These are phyloP conservation scores for Aspergillus asperescens DNA, from an alignment of 495 filamentous ascomycete species.

Conservation along the genomic window DNA sequence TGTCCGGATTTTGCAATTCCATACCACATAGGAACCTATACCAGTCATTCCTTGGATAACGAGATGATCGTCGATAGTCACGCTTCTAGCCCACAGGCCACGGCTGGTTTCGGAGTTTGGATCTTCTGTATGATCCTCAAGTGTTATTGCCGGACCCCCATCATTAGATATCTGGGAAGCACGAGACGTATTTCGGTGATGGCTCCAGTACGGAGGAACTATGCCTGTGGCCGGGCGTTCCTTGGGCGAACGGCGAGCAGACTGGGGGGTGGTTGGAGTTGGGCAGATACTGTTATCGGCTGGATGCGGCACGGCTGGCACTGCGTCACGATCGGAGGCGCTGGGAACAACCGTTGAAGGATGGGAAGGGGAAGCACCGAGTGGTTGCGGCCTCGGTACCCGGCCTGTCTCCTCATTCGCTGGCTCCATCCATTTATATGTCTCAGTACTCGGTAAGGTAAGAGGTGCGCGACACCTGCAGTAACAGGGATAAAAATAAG, in stretches of 20 bases:
- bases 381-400: slow-evolving; percentile 28
- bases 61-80: slow-evolving; percentile 61
- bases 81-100: slow-evolving; percentile 62
- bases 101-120: slow-evolving; percentile 52
- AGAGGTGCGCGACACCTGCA: slow-evolving; percentile 3
- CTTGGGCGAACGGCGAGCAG: slow-evolving; percentile 16
- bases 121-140: slow-evolving; percentile 69
- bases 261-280: slow-evolving; percentile 10
- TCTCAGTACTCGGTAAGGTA: slow-evolving; percentile 5
- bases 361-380: slow-evolving; percentile 24
- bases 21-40: slow-evolving; percentile 67
- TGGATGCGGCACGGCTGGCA: slow-evolving; percentile 6
- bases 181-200: slow-evolving; percentile 39
- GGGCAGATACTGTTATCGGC: background rate
- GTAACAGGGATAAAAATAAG: slow-evolving; percentile 18
- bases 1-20: slow-evolving; percentile 66
- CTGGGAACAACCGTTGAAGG: slow-evolving; percentile 8
- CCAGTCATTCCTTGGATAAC: slow-evolving; percentile 58
- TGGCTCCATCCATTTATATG: slow-evolving; percentile 48
- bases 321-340: slow-evolving; percentile 7
- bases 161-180: slow-evolving; percentile 43
- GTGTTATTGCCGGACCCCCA: slow-evolving; percentile 46
- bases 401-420: slow-evolving; percentile 40
- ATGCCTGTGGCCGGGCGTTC: slow-evolving; percentile 38
- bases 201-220: slow-evolving; percentile 49